Base-by-base conservation (phyloP, 345 rosid species). In the Ceriops decandra region DNA sequence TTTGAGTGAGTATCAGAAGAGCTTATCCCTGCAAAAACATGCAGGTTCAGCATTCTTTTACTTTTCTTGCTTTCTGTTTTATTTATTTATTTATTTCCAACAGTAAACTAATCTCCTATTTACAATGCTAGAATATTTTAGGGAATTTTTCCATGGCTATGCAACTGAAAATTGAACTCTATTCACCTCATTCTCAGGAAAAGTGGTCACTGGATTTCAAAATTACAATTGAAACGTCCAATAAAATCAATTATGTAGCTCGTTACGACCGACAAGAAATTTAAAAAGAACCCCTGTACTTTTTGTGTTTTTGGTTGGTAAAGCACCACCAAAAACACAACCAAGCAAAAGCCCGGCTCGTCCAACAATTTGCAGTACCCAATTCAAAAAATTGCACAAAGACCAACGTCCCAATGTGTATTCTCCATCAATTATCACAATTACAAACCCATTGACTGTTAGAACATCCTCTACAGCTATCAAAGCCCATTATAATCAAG, bases 1-100 rank as follows among this genome's bases (percentile, higher is more conserved):
- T 86, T 85, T 2, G 91, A 68, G 53, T 76, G 84, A 16, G 90
- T 42, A 68, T 76, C 86, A 24, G 95, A 84, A 30, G 84, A 81
- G 69, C 83, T 87, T 64, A 95, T 95, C 99, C 99, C 99, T 95
- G 73, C 30, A 73, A 64, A 64, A 47, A 28, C 69, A 73, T 33
- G 30, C n/a, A 57, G 69, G 5, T 24, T 21, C 8, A 56, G 36
- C 51, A 26, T 60, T n/a, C 11, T 28, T 17, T 6, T 17, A 38
- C 42, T 68, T 42, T 13, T 42, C 49, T 42, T 42, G 17, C 17
- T 42, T 42, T 42, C 5, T 42, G 15, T 42, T 42, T 38, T 11
- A 38, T 11, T 42, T 42, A 2, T 42, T 13, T 1, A 9, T 11
- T 38, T 38, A 6, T 38, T 42, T 15, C 3, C 17, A 13, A 11